Evolutionary conservation across 2,329 filamentous ascomycete species (phyloP).

Genomic region (Fusarium udum): DNA sequence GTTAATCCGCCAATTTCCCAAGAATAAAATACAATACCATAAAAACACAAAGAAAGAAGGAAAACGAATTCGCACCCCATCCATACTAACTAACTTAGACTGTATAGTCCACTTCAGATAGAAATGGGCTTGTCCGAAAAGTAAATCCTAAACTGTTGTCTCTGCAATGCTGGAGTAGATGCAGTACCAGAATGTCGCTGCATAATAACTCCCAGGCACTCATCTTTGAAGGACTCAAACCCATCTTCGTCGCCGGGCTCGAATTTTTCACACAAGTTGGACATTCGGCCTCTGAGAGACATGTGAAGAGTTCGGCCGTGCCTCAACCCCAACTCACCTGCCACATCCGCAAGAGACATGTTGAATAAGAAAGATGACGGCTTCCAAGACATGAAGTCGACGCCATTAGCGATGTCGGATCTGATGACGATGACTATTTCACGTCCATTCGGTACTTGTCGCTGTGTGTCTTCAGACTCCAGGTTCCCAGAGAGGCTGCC

Average conservation of each 20-base stretch:
- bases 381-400: neutral
- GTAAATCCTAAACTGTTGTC: neutral
- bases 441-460: neutral
- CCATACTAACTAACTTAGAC: neutral
- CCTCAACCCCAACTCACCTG: neutral
- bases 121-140: neutral
- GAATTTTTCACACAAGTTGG: neutral
- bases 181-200: neutral
- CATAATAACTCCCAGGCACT: neutral
- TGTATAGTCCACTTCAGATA: neutral
- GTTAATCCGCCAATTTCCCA: neutral
- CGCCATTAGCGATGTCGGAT: neutral
- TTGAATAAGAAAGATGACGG: neutral
- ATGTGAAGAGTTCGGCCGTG: neutral
- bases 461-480: neutral
- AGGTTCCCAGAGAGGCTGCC: neutral
- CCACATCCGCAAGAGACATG: neutral
- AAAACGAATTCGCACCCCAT: neutral
- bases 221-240: neutral
- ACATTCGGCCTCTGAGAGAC: neutral
- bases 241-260: neutral
- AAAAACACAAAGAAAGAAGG: neutral
- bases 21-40: neutral
- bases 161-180: neutral
- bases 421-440: neutral